Evolutionary conservation across 1,284 basidiomycete genomes (phyloP).

Genomic region (Pholiota adiposa): DNA sequence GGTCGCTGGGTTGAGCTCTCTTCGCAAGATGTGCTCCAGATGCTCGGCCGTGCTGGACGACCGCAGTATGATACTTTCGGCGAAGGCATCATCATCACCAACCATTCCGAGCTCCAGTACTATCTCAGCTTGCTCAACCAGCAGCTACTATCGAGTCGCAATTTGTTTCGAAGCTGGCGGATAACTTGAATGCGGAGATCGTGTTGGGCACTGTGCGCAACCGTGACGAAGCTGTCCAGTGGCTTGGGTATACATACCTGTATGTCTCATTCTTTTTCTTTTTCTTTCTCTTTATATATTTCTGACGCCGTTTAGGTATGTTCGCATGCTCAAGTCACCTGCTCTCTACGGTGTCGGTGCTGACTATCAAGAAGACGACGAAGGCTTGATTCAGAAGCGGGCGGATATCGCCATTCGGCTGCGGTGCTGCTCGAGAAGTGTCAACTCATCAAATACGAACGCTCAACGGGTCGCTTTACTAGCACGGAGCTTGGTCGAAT

Average conservation of each 20-base stretch:
- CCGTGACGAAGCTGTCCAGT: constrained; percentile 96
- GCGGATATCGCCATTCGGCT: constrained; percentile 96
- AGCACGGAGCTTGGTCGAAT: constrained; percentile 93
- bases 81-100: constrained; percentile 99
- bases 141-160: constrained; percentile 96
- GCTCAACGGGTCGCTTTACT: constrained; percentile 87
- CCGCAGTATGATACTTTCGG: constrained; percentile 98
- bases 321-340: constrained; percentile 95
- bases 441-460: constrained; percentile 93
- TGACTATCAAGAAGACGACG: constrained; percentile 91
- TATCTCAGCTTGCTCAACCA: constrained; percentile 94
- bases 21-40: constrained; percentile 96
- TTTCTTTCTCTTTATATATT: neutral
- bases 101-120: constrained; percentile 96
- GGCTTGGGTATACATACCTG: constrained; percentile 97
- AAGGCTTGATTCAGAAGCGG: constrained; percentile 87
- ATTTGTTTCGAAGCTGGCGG: constrained; percentile 90
- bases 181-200: constrained; percentile 98
- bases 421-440: constrained; percentile 95
- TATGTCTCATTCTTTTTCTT: constrained; percentile 45
- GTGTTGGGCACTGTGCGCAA: constrained; percentile 96
- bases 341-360: constrained; percentile 88
- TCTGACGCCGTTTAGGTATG: constrained; percentile 60
- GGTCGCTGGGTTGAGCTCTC: constrained; percentile 97
- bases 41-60: constrained; percentile 97